Evolutionary conservation across 495 filamentous ascomycete genomes (phyloP).

Genomic region (Daldinia decipiens): DNA sequence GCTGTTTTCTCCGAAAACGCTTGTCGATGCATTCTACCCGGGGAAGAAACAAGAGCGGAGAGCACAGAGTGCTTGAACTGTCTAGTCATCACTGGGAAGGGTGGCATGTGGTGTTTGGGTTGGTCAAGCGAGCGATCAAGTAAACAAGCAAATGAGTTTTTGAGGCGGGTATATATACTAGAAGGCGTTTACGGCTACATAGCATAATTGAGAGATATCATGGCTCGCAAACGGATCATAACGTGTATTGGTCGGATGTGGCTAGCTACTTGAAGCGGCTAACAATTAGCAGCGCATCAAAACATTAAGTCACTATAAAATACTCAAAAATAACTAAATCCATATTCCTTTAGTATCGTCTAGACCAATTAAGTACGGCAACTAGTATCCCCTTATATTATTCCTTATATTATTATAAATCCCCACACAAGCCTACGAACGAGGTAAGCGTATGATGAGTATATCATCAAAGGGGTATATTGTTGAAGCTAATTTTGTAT

Average conservation of each 20-base stretch:
- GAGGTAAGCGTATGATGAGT: not conserved
- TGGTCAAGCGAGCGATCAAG: slow-evolving; percentile 1
- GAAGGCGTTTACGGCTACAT: slow-evolving; percentile 22
- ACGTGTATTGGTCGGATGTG: not conserved
- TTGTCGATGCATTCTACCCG: slow-evolving; percentile 8
- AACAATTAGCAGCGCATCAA: not conserved
- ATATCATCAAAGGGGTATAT: slow-evolving; percentile 18
- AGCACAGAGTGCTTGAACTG: slow-evolving; percentile 21
- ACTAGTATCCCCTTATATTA: not conserved
- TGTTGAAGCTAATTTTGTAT: slow-evolving; percentile 22
- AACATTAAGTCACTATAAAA: not conserved
- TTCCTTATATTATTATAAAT: not conserved
- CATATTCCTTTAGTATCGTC: not conserved
- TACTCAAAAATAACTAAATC: not conserved
- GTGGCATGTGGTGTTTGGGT: slow-evolving; percentile 7
- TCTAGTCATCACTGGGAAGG: slow-evolving; percentile 1
- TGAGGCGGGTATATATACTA: not conserved
- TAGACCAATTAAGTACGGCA: not conserved
- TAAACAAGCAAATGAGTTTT: slow-evolving; percentile 13
- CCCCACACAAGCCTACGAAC: not conserved
- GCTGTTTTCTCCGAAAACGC: slow-evolving; percentile 2
- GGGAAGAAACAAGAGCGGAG: slow-evolving; percentile 11
- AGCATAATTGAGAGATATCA: slow-evolving; percentile 28
- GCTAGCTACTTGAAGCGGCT: not conserved
- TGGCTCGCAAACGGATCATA: not conserved